A percentile compares a stretch with the other conserved stretches of the same genome.
Evolutionary conservation across 768 basidiomycete species (phyloP).

Genomic region (Royoungia palumana): DNA sequence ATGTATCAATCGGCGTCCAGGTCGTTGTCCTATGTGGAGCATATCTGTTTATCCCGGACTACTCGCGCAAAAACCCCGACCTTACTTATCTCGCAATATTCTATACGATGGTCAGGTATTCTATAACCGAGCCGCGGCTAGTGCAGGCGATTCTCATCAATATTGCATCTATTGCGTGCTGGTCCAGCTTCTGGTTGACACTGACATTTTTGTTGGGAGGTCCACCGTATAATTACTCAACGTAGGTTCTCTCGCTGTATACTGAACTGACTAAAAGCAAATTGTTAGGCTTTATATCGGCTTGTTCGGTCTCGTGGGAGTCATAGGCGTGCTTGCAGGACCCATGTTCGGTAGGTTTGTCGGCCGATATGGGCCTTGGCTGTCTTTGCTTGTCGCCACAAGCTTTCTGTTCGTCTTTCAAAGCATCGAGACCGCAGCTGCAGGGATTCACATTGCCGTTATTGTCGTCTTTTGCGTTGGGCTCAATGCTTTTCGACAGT

Average conservation of each 20-base stretch:
- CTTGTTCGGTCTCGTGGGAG: slow-evolving; percentile 47
- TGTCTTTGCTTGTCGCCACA: slow-evolving; percentile 35
- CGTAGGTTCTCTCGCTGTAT: slow-evolving; percentile 13
- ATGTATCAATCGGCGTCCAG: slow-evolving; percentile 37
- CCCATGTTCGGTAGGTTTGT: slow-evolving; percentile 21
- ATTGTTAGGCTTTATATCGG: slow-evolving; percentile 34
- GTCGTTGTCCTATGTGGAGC: slow-evolving; percentile 23
- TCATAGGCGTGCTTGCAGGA: slow-evolving; percentile 31
- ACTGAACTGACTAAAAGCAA: neutral
- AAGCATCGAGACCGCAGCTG: slow-evolving; percentile 36
- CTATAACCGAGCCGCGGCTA: slow-evolving; percentile 40
- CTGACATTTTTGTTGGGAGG: slow-evolving; percentile 42
- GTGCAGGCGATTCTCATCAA: slow-evolving; percentile 30
- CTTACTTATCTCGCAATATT: slow-evolving; percentile 35
- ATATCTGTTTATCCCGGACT: slow-evolving; percentile 39
- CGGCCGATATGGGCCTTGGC: slow-evolving; percentile 38
- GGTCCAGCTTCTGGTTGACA: slow-evolving; percentile 35
- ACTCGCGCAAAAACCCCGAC: slow-evolving; percentile 35
- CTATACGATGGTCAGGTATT: slow-evolving; percentile 38
- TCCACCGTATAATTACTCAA: slow-evolving; percentile 36
- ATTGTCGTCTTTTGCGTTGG: slow-evolving; percentile 38
- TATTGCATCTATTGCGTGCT: slow-evolving; percentile 26
- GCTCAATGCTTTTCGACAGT: slow-evolving; percentile 37
- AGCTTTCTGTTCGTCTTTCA: slow-evolving; percentile 26
- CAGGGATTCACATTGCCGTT: slow-evolving; percentile 35